Conservation (phyloP, 306 rosid species). For the Ammopiptanthus mongolicus region DNA sequence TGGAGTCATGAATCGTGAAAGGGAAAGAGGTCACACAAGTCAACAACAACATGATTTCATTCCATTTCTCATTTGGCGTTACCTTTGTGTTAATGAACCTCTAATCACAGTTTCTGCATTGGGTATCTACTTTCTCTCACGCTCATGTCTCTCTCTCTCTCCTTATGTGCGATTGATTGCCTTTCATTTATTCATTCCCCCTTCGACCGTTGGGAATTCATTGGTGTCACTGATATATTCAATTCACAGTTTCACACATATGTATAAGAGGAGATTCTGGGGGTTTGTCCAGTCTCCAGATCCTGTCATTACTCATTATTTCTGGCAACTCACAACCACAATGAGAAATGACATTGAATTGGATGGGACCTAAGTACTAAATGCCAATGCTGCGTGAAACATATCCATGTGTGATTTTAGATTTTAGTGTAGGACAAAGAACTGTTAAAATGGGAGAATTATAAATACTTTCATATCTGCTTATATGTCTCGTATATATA, state of each 20-base stretch:
- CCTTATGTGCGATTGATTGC: background rate
- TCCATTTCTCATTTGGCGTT: background rate
- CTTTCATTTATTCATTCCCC: background rate
- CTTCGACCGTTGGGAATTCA: background rate
- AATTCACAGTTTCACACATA: background rate
- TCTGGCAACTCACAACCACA: background rate
- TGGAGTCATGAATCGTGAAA: background rate
- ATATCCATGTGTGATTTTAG: slow-evolving; percentile 6
- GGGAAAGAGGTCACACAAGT: background rate
- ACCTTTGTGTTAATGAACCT: background rate
- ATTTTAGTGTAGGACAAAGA: background rate
- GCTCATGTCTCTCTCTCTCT: background rate
- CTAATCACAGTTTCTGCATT: slow-evolving; percentile 7
- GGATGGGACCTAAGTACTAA: background rate
- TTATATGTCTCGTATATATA: too few relatives aligned
- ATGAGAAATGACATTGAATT: slow-evolving; percentile 19
- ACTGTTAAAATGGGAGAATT: background rate
- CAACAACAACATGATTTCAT: background rate
- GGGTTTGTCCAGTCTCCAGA: background rate
- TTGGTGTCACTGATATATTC: too few relatives aligned
- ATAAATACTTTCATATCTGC: too few relatives aligned
- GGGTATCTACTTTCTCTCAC: slow-evolving; percentile 7
- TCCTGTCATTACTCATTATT: slow-evolving; percentile 10
- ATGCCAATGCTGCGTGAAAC: background rate
- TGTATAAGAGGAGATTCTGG: background rate